Evolutionary conservation across 1,284 basidiomycete species (phyloP).

Genomic region (Calocybe gambosa): DNA sequence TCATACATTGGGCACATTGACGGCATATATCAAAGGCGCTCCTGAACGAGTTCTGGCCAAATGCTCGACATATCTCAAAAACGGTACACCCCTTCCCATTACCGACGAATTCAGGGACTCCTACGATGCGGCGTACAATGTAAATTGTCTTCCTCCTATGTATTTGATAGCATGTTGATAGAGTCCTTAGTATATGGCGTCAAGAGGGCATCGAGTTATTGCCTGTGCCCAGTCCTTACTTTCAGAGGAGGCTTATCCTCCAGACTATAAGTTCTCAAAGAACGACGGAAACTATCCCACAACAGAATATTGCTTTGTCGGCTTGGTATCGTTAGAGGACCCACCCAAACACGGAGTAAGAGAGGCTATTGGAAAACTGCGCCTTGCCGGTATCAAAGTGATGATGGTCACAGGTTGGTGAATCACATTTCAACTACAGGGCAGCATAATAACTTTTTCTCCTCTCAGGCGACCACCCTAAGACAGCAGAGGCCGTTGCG

Average conservation of each 20-base stretch:
- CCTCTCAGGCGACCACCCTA: constrained; percentile 53
- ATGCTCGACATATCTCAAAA: constrained; percentile 52
- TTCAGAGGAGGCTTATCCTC: constrained; percentile 39
- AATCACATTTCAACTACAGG: neutral
- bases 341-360: constrained; percentile 67
- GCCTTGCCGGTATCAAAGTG: constrained; percentile 64
- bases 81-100: constrained; percentile 43
- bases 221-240: constrained; percentile 59
- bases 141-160: constrained; percentile 1
- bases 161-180: neutral
- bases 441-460: neutral
- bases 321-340: constrained; percentile 61
- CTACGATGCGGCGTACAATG: constrained; percentile 59
- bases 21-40: constrained; percentile 60
- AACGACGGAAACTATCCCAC: constrained; percentile 49
- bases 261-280: constrained; percentile 45
- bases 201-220: constrained; percentile 64
- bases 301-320: constrained; percentile 54
- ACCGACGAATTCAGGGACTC: constrained; percentile 46
- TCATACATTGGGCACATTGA: constrained; percentile 41
- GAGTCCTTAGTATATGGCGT: constrained; percentile 59
- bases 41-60: constrained; percentile 62
- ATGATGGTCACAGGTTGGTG: constrained; percentile 63
- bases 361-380: constrained; percentile 62
- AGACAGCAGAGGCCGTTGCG: constrained; percentile 65